A percentile compares a stretch with the other conserved stretches of the same genome.
These are phyloP conservation scores for Triticum urartu DNA, from an alignment of 176 grass and related monocot genomes.

Conservation along the genomic window DNA sequence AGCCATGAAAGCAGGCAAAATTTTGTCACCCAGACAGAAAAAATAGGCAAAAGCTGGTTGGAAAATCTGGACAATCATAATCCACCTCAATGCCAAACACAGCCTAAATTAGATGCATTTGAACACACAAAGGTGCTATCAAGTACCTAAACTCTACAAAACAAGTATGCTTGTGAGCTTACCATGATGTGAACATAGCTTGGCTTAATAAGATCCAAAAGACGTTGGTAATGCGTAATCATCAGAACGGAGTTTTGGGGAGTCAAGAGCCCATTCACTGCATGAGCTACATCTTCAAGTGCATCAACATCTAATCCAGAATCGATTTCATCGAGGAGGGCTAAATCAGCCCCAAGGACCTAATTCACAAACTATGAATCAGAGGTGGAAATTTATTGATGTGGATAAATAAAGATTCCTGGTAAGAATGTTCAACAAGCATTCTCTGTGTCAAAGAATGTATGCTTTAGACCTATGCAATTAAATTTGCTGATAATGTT, in stretches of 20 bases:
- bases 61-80: not conserved
- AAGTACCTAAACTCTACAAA: conserved; percentile 13
- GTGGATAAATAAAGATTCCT: conserved; percentile 8
- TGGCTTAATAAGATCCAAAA: conserved; percentile 84
- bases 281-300: conserved; percentile 81
- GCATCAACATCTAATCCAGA: conserved; percentile 98
- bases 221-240: conserved; percentile 94
- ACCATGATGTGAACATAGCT: conserved; percentile 98
- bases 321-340: conserved; percentile 96
- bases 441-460: not conserved
- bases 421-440: conserved; percentile 21
- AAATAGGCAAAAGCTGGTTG: not conserved
- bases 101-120: not conserved
- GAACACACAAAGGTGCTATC: not conserved
- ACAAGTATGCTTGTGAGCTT: not conserved
- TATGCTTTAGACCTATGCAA: not conserved
- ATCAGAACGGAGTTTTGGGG: conserved; percentile 79
- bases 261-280: conserved; percentile 81
- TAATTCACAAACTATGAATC: conserved; percentile 42
- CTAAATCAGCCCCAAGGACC: conserved; percentile 88
- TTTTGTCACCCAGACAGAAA: not conserved
- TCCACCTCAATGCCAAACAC: not conserved
- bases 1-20: not conserved
- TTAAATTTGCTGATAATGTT: not conserved
- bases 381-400: conserved; percentile 8